These are phyloP conservation scores for Pseudogymnoascus sp. DNA, from an alignment of 2,329 filamentous ascomycete species.

Conservation along the genomic window DNA sequence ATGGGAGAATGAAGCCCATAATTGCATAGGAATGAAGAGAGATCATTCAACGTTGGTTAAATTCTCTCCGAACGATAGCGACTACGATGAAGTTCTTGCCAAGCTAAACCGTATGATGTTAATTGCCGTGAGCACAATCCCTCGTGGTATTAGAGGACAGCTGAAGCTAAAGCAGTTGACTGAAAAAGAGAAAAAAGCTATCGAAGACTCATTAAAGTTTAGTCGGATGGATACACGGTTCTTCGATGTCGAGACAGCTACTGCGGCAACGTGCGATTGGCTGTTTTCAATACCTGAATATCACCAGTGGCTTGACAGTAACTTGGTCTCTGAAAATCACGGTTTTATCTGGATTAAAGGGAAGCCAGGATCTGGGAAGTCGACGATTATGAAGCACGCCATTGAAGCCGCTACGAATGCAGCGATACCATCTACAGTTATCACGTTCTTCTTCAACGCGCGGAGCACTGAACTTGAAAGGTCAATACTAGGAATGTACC, in stretches of 20 bases:
- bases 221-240: neutral
- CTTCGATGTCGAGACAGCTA: slow-evolving; percentile 19
- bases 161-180: neutral
- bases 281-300: slow-evolving; percentile 31
- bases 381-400: slow-evolving; percentile 35
- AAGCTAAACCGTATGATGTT: neutral
- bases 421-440: slow-evolving; percentile 14
- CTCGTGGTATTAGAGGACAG: neutral
- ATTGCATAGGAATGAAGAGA: slow-evolving; percentile 6
- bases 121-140: neutral
- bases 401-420: slow-evolving; percentile 15
- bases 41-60: slow-evolving; percentile 12
- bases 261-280: slow-evolving; percentile 36
- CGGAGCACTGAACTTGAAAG: slow-evolving; percentile 33
- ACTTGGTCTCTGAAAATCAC: slow-evolving; percentile 24
- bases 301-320: slow-evolving; percentile 31
- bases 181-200: neutral
- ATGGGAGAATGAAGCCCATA: neutral
- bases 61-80: slow-evolving; percentile 6
- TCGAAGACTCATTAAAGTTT: neutral
- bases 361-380: slow-evolving; percentile 41
- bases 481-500: slow-evolving; percentile 40
- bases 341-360: slow-evolving; percentile 43
- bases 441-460: slow-evolving; percentile 28
- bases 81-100: slow-evolving; percentile 4